Percentiles rank a stretch among this genome's conserved stretches.
Conservation (phyloP, 2,329 filamentous ascomycete genomes). For the Colletotrichum horii region DNA sequence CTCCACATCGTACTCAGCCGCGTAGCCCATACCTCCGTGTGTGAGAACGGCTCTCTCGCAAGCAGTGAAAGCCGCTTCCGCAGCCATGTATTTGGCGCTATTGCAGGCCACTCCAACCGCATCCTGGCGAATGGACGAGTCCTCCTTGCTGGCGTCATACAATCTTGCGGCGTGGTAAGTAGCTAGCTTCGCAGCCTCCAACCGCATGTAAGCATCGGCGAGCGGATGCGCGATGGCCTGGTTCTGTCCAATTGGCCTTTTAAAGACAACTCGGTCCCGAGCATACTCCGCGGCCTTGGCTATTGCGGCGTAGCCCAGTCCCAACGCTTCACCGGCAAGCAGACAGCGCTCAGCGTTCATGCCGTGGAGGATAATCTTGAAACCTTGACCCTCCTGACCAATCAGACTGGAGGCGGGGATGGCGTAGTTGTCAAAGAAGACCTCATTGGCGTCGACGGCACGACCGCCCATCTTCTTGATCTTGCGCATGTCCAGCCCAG, state of each 20-base stretch:
- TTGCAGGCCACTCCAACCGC: constrained; percentile 70
- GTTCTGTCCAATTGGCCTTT: constrained; percentile 69
- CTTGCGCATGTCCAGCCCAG: constrained; percentile 68
- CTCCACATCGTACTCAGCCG: constrained; percentile 69
- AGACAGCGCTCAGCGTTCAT: constrained; percentile 83
- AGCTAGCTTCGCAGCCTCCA: constrained; percentile 69
- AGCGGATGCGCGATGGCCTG: constrained; percentile 71
- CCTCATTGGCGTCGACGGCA: constrained; percentile 84
- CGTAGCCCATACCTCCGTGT: constrained; percentile 70
- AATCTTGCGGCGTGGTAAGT: constrained; percentile 69
- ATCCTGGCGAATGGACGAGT: constrained; percentile 56
- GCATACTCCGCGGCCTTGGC: constrained; percentile 70
- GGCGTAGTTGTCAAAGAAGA: constrained; percentile 83
- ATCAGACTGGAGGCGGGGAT: constrained; percentile 70
- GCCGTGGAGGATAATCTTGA: constrained; percentile 78
- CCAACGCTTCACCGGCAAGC: constrained; percentile 79
- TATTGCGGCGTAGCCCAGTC: constrained; percentile 76
- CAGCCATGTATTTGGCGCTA: constrained; percentile 74
- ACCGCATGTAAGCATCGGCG: constrained; percentile 67
- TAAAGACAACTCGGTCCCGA: constrained; percentile 68
- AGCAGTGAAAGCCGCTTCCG: constrained; percentile 66
- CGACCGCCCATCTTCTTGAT: constrained; percentile 89
- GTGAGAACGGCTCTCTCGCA: constrained; percentile 66
- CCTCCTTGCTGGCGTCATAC: constrained; percentile 60
- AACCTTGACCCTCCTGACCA: constrained; percentile 76